Conservation (phyloP, 2,329 filamentous ascomycete species). For the Xylariaceae sp. region DNA sequence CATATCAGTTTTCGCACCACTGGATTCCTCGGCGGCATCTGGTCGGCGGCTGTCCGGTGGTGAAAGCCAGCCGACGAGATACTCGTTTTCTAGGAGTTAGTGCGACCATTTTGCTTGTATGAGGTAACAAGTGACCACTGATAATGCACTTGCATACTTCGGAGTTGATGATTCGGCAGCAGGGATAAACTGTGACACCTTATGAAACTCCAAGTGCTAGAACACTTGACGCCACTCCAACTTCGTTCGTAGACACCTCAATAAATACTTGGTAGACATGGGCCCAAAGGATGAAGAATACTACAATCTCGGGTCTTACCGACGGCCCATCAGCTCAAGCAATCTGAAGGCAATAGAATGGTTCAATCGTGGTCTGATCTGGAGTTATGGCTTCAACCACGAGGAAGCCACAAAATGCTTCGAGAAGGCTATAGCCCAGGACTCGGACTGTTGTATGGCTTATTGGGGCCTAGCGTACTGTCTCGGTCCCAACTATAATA, state of each 20-base stretch:
- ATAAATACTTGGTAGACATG: conserved; percentile 7
- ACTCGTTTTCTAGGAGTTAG: too few relatives aligned
- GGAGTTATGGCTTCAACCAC: conserved; percentile 74
- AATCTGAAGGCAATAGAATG: conserved; percentile 54
- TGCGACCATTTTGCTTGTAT: too few relatives aligned
- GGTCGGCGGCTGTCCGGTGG: too few relatives aligned
- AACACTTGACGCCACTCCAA: background rate
- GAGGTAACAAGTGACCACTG: too few relatives aligned
- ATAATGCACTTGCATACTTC: too few relatives aligned
- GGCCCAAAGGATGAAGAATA: conserved; percentile 35
- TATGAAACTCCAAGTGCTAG: too few relatives aligned
- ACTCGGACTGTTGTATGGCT: conserved; percentile 56
- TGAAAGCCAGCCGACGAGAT: too few relatives aligned
- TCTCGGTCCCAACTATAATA: conserved; percentile 72
- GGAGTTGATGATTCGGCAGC: too few relatives aligned
- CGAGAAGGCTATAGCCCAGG: conserved; percentile 51
- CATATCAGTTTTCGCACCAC: too few relatives aligned
- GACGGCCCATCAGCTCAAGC: conserved; percentile 51
- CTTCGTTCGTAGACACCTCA: background rate
- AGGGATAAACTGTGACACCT: too few relatives aligned
- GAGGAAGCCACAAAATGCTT: conserved; percentile 66
- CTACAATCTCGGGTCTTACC: conserved; percentile 60
- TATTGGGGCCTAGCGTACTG: conserved; percentile 70
- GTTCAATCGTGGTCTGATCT: conserved; percentile 70
- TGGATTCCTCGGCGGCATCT: too few relatives aligned